Evolutionary conservation across 495 filamentous ascomycete genomes (phyloP), one percentile per base, ranked within the genome.

Genomic region (Penicillium coprophilum): DNA sequence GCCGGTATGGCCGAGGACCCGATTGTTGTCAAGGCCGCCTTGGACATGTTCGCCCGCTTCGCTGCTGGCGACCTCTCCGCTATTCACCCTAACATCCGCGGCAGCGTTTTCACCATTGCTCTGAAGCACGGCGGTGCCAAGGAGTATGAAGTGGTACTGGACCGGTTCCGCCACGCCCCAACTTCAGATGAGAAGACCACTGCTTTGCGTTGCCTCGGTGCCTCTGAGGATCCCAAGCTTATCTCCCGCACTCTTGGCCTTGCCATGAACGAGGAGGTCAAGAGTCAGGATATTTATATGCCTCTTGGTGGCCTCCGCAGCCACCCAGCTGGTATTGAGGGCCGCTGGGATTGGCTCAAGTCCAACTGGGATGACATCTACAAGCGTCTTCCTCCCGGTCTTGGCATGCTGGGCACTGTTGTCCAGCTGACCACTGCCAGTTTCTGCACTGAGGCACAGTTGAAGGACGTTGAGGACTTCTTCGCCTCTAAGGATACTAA

Each of bases 221-320:
- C 91, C 49, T 85, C 90, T 30, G 87, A 88, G 59, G 77, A 87
- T 43, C 84, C 89, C 13, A 82, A 85, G 48, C 85, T 97, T 45
- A 93, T 97, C 72, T 71, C 91, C 69, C 84, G 85, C 53, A 93
- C 92, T 2, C 82, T 98, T 17, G 79, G 72, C 9, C 76, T 96
- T 32, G 84, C 92, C 41, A 79, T 89, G 56, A 84, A 86, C 71
- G 82, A 86, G 39, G 88, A 96, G 57, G 91, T 98, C 71, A 95
- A 96, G 78, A 91, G 87, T 61, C 94, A 98, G 74, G 94, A 98
- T 66, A 86, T 98, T 60, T 97, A 97, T 77, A 85, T 96, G 66
- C 94, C 85, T 3, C 75, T 95, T 24, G 80, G 82, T 38, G 90
- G 88, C 24, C 81, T 98, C 48, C 84, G 94, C 54, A 84, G 80